Base-by-base conservation (phyloP, 2,329 filamentous ascomycete genomes). In the Tolypocladium tropicale region DNA sequence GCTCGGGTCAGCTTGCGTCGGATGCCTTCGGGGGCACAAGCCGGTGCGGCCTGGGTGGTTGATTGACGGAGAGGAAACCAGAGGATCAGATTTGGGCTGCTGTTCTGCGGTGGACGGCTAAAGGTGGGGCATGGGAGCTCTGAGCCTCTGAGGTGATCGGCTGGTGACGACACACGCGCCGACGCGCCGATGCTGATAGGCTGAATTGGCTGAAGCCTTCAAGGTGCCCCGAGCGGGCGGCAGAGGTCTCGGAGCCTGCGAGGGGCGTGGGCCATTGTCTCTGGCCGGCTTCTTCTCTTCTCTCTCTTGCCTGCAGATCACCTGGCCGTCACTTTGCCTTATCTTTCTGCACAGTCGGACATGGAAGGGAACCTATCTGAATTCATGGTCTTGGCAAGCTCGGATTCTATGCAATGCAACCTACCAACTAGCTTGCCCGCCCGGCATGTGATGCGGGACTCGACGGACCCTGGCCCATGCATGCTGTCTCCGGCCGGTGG, bases 81-180 rank as follows among this genome's bases (percentile, higher is more conserved):
- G 23, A 53, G 6, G 28, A 12, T 5, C 6, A 32, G 46, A 30
- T 32, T 32, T n/a, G 51, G 32, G 6, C 23, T 23, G 12, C n/a
- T 55, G 36, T 41, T 52, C 32, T 33, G 23, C 49, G n/a, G 39
- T 30, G 30, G 37, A 48, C 54, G 54, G 54, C 18, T 55, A 55
- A 55, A 25, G 49, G 49, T 55, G 54, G 54, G 37, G 14, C 46
- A 2, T n/a, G 25, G 7, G 7, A 21, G 41, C 11, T 7, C 28
- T 18, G 23, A 25, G 41, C 41, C 41, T 43, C 41, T 16, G 25
- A 30, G 16, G 25, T 48, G 43, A 1, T 1, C 16, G n/a, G 9
- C 3, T 12, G 3, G 30, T 49, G 46, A 49, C 46, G 46, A 49
- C 46, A 30, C 25, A 32, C 28, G 11, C 7, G n/a, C 5, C 14